Evolutionary conservation across 306 rosid genomes (phyloP).

Genomic region (Prunus kanzakura): DNA sequence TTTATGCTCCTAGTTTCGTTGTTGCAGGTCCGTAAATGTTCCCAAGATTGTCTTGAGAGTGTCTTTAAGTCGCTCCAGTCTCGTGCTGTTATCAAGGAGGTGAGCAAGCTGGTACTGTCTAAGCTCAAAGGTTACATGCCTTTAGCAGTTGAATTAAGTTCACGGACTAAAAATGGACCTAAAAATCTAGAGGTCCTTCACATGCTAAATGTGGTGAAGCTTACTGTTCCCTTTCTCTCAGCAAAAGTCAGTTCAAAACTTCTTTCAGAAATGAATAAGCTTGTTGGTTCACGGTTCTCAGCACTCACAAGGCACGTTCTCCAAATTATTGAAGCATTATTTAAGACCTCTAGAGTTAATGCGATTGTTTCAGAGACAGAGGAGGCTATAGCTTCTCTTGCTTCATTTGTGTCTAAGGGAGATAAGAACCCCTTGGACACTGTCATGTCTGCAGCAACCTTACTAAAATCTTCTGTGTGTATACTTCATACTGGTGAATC

Average conservation of each 20-base stretch:
- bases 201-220: constrained; percentile 58
- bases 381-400: constrained; percentile 53
- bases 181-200: constrained; percentile 70
- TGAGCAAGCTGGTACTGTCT: constrained; percentile 73
- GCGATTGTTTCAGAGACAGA: constrained; percentile 41
- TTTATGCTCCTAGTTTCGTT: not conserved
- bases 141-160: constrained; percentile 41
- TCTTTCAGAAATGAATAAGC: constrained; percentile 47
- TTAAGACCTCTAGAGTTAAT: constrained; percentile 50
- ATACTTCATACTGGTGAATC: constrained; percentile 49
- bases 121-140: constrained; percentile 58
- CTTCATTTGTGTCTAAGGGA: constrained; percentile 60
- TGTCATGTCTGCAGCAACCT: constrained; percentile 49
- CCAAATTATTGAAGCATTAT: constrained; percentile 57
- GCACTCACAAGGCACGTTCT: constrained; percentile 57
- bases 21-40: constrained; percentile 78
- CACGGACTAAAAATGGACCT: constrained; percentile 30
- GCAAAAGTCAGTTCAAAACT: constrained; percentile 47
- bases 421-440: constrained; percentile 72
- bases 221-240: constrained; percentile 62
- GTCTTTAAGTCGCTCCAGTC: constrained; percentile 51
- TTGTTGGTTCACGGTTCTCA: constrained; percentile 48
- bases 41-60: constrained; percentile 74
- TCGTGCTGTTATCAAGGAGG: constrained; percentile 52
- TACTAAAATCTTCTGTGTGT: constrained; percentile 53